Conservation (phyloP, 441 rosid species). For the Corymbia calophylla region DNA sequence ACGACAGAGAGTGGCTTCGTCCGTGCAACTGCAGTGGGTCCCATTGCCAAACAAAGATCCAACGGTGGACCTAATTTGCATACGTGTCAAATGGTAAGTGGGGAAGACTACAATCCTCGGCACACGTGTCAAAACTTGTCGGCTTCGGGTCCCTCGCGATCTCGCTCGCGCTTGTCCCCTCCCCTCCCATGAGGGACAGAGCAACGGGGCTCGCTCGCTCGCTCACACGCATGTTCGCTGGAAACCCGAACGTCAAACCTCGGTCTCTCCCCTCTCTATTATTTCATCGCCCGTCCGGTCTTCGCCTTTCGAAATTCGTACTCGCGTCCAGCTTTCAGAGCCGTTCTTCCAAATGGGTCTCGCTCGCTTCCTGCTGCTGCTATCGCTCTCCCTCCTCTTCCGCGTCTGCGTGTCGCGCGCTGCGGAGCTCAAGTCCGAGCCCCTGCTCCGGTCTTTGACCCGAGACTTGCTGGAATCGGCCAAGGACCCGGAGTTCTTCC, state of each 20-base stretch:
- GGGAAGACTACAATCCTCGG: no score
- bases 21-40: no score
- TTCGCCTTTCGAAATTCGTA: not conserved
- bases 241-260: not conserved
- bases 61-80: no score
- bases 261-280: not conserved
- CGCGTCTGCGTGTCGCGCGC: not conserved
- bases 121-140: no score
- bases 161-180: no score
- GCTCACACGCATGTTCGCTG: not conserved
- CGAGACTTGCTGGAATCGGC: conserved; percentile 39
- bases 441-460: conserved; percentile 17
- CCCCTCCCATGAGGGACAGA: not conserved
- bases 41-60: no score
- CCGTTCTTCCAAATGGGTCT: not conserved
- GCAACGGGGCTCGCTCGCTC: not conserved
- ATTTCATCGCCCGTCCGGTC: not conserved
- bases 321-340: not conserved
- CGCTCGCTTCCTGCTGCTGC: not conserved
- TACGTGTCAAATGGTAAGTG: no score
- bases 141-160: no score
- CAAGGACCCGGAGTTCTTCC: conserved; percentile 37
- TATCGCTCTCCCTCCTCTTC: not conserved
- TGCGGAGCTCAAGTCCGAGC: not conserved
- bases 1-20: not conserved